Percentiles rank a stretch among this genome's conserved stretches.
phyloP scores from a whole-genome alignment of 139 green algal species.

The Chlamydomonas urium region DNA sequence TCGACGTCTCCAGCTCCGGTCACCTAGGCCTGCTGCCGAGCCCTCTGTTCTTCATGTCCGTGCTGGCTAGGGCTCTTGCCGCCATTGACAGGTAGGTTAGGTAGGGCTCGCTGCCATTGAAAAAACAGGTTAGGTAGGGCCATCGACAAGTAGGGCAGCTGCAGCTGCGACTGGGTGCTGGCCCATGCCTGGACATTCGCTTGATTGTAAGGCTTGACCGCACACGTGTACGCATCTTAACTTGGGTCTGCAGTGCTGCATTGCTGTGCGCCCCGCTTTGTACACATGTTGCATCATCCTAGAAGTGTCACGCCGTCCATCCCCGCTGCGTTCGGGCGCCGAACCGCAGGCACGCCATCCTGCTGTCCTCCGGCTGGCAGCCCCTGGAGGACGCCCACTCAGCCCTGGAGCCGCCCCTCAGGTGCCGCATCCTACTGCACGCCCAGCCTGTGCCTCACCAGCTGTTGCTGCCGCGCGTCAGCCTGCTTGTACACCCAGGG shows the following conservation, averaged over 20 bases:
- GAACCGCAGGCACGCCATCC: conserved; percentile 1
- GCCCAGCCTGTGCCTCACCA: conserved; percentile 34
- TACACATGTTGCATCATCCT: too few species aligned
- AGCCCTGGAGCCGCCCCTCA: neutral
- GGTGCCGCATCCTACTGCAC: conserved; percentile 11
- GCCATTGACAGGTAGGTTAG: too few species aligned
- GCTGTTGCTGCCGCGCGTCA: conserved; percentile 42
- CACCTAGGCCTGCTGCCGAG: conserved; percentile 50
- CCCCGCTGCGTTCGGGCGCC: conserved; percentile 15
- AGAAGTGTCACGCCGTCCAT: neutral
- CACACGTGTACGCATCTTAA: too few species aligned
- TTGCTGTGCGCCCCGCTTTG: too few species aligned
- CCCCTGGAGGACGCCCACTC: conserved; percentile 22
- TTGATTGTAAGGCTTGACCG: too few species aligned
- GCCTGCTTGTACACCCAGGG: conserved; percentile 50
- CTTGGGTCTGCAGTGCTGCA: too few species aligned
- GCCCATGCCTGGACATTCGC: too few species aligned
- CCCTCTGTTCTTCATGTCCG: conserved; percentile 20
- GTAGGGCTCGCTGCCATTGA: too few species aligned
- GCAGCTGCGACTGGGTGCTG: too few species aligned
- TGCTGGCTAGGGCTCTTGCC: too few species aligned
- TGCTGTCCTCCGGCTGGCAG: conserved; percentile 31
- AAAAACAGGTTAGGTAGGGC: too few species aligned
- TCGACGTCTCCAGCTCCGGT: conserved; percentile 19
- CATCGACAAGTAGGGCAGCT: too few species aligned